Evolutionary conservation across 2,329 filamentous ascomycete species (phyloP).

Genomic region (Pseudogymnoascus sp.): DNA sequence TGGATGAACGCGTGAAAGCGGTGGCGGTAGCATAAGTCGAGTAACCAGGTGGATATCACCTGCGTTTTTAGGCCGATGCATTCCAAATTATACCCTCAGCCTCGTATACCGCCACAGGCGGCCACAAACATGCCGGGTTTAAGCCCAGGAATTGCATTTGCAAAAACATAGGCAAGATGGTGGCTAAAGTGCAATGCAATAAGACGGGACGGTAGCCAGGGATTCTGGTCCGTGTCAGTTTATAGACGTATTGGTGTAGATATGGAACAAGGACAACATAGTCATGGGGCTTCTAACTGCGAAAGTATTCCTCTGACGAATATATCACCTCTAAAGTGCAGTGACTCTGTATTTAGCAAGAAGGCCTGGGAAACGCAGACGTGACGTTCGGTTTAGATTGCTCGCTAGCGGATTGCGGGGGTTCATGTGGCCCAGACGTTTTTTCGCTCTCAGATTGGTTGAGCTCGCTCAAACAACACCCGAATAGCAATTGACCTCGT

Average conservation of each 20-base stretch:
- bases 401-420: slow-evolving; percentile 8
- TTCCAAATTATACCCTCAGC: neutral
- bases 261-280: neutral
- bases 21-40: neutral
- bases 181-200: neutral
- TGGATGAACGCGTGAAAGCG: neutral
- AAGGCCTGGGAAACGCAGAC: neutral
- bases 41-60: neutral
- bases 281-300: neutral
- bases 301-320: neutral
- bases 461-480: neutral
- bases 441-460: neutral
- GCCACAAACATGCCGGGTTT: neutral
- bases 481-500: neutral
- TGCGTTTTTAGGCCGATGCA: neutral
- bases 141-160: neutral
- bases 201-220: neutral
- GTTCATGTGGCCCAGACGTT: neutral
- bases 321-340: slow-evolving; percentile 9
- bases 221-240: neutral
- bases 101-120: neutral
- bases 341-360: slow-evolving; percentile 3
- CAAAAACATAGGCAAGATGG: neutral
- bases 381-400: slow-evolving; percentile 6
- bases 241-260: neutral